These are phyloP conservation scores for Orbilia javanica DNA, from an alignment of 2,329 filamentous ascomycete genomes.

Conservation along the genomic window DNA sequence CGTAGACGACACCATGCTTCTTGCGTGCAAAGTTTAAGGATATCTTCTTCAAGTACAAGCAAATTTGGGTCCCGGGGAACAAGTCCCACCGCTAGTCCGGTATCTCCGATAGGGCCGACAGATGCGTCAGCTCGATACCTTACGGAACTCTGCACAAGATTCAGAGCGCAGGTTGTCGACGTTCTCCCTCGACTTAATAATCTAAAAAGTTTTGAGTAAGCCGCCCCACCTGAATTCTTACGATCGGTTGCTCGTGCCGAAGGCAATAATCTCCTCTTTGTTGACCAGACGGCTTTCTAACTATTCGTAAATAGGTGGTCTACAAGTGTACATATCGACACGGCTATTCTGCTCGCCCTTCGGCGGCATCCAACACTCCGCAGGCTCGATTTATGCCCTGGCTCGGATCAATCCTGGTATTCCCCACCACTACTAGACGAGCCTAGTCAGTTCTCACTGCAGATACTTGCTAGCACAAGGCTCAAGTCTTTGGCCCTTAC, in stretches of 20 bases:
- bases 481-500: constrained; percentile 52
- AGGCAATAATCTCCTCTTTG: neutral
- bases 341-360: constrained; percentile 50
- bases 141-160: constrained; percentile 51
- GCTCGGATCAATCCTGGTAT: constrained; percentile 57
- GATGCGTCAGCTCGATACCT: constrained; percentile 54
- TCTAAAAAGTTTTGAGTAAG: constrained; percentile 55
- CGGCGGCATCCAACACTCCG: constrained; percentile 45
- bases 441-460: constrained; percentile 49
- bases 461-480: constrained; percentile 40
- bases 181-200: constrained; percentile 50
- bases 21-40: constrained; percentile 50
- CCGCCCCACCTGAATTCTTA: neutral
- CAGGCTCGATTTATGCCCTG: constrained; percentile 52
- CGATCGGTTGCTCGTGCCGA: neutral
- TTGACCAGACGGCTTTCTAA: neutral
- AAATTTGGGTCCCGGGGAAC: constrained; percentile 52
- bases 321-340: constrained; percentile 53
- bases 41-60: constrained; percentile 55
- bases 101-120: constrained; percentile 45
- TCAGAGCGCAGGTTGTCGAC: constrained; percentile 56
- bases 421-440: constrained; percentile 48
- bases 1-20: constrained; percentile 53
- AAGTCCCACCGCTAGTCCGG: constrained; percentile 47
- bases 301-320: constrained; percentile 33